These are phyloP conservation scores for Fusarium sp. DNA, from an alignment of 2,329 filamentous ascomycete species.

Conservation along the genomic window DNA sequence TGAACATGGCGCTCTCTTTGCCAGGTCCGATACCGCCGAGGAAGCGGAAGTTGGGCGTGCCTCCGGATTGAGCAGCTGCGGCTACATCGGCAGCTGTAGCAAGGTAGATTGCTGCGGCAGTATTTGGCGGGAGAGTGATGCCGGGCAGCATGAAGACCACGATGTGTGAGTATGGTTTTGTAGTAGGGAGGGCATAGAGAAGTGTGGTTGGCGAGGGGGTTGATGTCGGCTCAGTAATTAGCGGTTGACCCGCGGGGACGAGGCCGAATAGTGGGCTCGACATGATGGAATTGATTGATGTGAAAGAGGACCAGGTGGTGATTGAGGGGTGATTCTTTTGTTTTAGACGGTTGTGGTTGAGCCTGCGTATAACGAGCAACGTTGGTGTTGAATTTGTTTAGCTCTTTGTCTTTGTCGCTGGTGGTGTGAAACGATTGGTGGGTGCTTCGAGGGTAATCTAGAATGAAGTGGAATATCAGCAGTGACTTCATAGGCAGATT, in stretches of 20 bases:
- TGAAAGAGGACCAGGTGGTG: neutral
- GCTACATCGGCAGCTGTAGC: conserved; percentile 66
- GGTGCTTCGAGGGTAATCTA: conserved; percentile 37
- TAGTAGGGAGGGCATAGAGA: conserved; percentile 66
- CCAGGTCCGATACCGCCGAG: conserved; percentile 91
- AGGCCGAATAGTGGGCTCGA: conserved; percentile 68
- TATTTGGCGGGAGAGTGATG: conserved; percentile 78
- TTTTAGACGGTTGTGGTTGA: neutral
- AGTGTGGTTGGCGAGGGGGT: conserved; percentile 69
- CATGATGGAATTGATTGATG: conserved; percentile 6
- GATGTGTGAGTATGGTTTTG: conserved; percentile 80
- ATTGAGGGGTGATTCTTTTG: neutral
- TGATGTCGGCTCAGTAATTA: conserved; percentile 69
- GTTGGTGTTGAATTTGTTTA: conserved; percentile 29
- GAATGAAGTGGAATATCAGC: conserved; percentile 36
- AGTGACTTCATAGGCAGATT: conserved; percentile 30
- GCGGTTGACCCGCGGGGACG: conserved; percentile 72
- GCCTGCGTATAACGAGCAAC: conserved; percentile 11
- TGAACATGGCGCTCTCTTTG: conserved; percentile 94
- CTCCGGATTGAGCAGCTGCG: conserved; percentile 58
- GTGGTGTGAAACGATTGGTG: conserved; percentile 44
- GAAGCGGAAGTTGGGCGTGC: conserved; percentile 78
- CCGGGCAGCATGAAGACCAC: conserved; percentile 91
- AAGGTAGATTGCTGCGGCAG: conserved; percentile 92
- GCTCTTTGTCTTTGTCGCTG: conserved; percentile 27